Evolutionary conservation across 225 moss, liverwort and hornwort species (phyloP).

Genomic region (Ulota crispa): DNA sequence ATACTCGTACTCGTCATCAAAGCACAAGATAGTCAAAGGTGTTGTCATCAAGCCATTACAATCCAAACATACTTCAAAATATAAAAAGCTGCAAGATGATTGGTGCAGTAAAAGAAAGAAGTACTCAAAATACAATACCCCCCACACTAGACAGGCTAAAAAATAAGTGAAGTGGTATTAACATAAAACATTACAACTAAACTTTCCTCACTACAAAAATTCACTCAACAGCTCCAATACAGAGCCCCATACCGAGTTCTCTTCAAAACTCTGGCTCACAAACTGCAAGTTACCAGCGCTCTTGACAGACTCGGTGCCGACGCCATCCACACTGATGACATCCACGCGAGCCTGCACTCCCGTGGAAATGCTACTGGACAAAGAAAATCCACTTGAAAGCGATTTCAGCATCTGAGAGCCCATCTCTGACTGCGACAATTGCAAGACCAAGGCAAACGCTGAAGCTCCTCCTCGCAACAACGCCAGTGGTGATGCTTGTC

Average conservation of each 20-base stretch:
- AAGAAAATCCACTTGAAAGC: conserved; percentile 30
- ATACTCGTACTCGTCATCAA: neutral
- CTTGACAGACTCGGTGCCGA: conserved; percentile 49
- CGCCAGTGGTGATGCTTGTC: conserved; percentile 61
- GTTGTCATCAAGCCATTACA: neutral
- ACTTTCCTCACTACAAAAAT: conserved; percentile 24
- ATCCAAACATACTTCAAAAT: neutral
- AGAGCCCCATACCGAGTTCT: conserved; percentile 16
- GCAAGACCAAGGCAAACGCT: conserved; percentile 41
- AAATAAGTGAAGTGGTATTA: neutral
- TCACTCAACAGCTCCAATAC: conserved; percentile 42
- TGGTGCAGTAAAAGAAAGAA: neutral
- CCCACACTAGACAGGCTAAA: neutral
- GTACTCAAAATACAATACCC: neutral
- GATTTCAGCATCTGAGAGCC: conserved; percentile 59
- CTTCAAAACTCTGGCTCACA: conserved; percentile 26
- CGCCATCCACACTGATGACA: conserved; percentile 58
- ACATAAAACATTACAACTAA: conserved; percentile 8
- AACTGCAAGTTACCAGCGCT: conserved; percentile 21
- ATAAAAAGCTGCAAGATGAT: neutral
- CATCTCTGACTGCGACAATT: conserved; percentile 55
- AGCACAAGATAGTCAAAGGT: neutral
- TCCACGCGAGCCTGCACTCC: conserved; percentile 81
- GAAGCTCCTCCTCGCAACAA: conserved; percentile 72
- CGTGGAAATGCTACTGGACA: conserved; percentile 40